Conservation (phyloP, 805 yeast genomes). For the Zygoascus bituminiphila region DNA sequence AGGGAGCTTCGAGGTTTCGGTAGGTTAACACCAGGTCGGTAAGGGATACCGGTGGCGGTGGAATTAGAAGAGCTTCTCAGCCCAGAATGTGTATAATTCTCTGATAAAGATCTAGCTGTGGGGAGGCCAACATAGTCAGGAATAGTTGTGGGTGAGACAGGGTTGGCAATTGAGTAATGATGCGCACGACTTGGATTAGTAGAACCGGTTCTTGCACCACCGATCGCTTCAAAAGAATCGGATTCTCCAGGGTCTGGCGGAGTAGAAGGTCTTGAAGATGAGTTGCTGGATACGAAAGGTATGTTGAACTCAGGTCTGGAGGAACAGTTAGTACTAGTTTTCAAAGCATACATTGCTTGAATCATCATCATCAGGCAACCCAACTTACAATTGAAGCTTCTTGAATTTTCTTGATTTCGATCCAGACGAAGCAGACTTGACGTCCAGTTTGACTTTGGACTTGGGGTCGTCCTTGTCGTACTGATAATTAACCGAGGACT, state of each 20-base stretch:
- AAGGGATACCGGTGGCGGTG: neutral
- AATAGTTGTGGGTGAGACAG: neutral
- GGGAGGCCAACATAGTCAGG: neutral
- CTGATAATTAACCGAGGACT: neutral
- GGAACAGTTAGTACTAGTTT: neutral
- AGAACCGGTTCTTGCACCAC: neutral
- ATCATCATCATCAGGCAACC: neutral
- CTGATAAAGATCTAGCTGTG: neutral
- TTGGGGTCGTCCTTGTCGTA: conserved; percentile 2
- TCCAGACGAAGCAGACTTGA: neutral
- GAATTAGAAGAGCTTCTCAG: neutral
- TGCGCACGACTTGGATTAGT: neutral
- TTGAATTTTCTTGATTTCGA: conserved; percentile 2
- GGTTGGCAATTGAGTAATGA: neutral
- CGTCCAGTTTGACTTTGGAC: neutral
- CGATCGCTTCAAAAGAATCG: neutral
- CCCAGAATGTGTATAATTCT: neutral
- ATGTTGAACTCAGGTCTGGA: conserved; percentile 7
- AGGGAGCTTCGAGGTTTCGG: neutral
- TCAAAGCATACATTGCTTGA: neutral
- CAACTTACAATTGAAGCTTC: conserved; percentile 3
- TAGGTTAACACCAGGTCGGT: neutral
- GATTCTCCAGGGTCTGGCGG: neutral
- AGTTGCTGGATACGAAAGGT: conserved; percentile 4
- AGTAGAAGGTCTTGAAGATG: conserved; percentile 2